phyloP scores from a whole-genome alignment of 2,329 filamentous ascomycete species.

The Hawksworthiomyces lignivorus region DNA sequence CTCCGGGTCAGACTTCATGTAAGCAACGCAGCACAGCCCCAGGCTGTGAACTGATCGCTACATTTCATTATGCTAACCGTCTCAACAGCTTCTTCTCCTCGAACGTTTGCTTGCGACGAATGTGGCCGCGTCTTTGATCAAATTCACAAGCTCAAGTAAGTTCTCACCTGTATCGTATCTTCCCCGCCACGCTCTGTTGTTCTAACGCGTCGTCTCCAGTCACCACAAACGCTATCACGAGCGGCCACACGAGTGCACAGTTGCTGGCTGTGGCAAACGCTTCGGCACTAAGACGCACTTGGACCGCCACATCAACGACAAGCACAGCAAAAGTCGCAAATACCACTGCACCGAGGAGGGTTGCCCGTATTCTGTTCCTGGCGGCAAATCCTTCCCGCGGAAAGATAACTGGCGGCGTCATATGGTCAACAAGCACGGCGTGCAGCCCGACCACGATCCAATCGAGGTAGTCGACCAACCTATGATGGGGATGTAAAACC shows the following conservation, averaged over 20 bases:
- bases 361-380: constrained; percentile 48
- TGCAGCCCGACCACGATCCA: constrained; percentile 31
- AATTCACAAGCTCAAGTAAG: constrained; percentile 52
- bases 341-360: constrained; percentile 48
- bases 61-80: constrained; percentile 9
- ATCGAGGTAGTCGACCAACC: constrained; percentile 35
- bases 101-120: constrained; percentile 31
- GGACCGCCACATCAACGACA: constrained; percentile 55
- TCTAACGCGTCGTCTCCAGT: constrained; percentile 30
- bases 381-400: constrained; percentile 51
- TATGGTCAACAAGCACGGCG: constrained; percentile 50
- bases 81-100: constrained; percentile 17
- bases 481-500: constrained; percentile 20
- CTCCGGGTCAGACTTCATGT: constrained; percentile 21
- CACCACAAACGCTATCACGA: constrained; percentile 56
- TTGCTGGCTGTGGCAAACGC: constrained; percentile 42
- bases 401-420: constrained; percentile 58
- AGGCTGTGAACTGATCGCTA: too few species aligned
- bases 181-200: too few species aligned
- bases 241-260: constrained; percentile 39
- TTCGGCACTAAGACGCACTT: constrained; percentile 57
- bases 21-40: too few species aligned
- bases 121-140: constrained; percentile 45
- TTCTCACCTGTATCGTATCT: too few species aligned
- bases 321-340: constrained; percentile 52